Percentiles rank a stretch among this genome's conserved stretches.
Evolutionary conservation across 2,329 filamentous ascomycete genomes (phyloP).

Genomic region (Fusarium concolor): DNA sequence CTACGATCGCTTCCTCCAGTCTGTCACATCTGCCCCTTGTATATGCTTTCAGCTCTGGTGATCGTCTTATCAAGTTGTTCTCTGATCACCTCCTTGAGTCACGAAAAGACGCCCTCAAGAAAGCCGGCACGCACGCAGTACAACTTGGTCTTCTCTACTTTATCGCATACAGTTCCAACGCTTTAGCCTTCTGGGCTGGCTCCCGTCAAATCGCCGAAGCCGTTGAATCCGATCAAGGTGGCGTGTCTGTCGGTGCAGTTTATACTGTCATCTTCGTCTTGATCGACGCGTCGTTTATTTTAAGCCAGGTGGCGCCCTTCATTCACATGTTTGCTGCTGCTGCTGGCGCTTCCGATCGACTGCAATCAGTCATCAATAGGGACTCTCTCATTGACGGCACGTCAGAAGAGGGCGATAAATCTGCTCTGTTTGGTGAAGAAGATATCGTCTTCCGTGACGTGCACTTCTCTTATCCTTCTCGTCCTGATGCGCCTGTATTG

Average conservation of each 20-base stretch:
- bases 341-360: constrained; percentile 66
- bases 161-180: constrained; percentile 73
- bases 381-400: constrained; percentile 59
- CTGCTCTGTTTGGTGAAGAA: constrained; percentile 55
- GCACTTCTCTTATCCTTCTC: constrained; percentile 58
- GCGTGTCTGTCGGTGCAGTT: constrained; percentile 57
- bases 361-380: constrained; percentile 67
- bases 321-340: constrained; percentile 70
- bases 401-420: constrained; percentile 53
- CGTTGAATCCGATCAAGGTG: constrained; percentile 48
- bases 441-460: constrained; percentile 52
- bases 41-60: constrained; percentile 70
- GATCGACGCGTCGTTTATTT: constrained; percentile 71
- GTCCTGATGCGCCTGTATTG: constrained; percentile 56
- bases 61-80: constrained; percentile 60
- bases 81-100: constrained; percentile 55
- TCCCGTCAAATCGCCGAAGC: constrained; percentile 61
- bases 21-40: constrained; percentile 70
- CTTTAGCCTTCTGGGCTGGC: constrained; percentile 75
- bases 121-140: constrained; percentile 64
- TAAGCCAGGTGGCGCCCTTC: constrained; percentile 71
- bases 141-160: constrained; percentile 73
- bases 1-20: constrained; percentile 67
- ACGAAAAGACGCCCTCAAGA: constrained; percentile 64
- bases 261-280: constrained; percentile 65